A percentile compares a stretch with the other conserved stretches of the same genome.
Conservation (phyloP, 345 rosid species). For the Populus deltoides region DNA sequence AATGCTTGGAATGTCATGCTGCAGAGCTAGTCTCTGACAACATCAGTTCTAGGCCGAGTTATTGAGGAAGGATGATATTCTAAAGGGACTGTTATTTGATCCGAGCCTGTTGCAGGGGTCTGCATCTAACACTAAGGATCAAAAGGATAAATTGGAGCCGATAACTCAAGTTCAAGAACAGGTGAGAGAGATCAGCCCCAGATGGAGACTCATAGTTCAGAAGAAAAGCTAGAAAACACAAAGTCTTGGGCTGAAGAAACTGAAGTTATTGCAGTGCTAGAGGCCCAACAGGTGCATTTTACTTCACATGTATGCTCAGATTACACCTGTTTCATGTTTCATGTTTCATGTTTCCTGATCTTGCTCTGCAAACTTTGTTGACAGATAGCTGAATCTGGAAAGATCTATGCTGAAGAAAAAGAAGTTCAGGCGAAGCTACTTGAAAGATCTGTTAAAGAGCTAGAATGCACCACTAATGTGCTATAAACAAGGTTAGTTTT, state of each 20-base stretch:
- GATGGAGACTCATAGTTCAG: slow-evolving; percentile 51
- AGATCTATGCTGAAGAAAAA: slow-evolving; percentile 64
- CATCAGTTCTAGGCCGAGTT: slow-evolving; percentile 54
- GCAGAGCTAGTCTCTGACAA: slow-evolving; percentile 56
- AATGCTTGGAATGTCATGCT: slow-evolving; percentile 45
- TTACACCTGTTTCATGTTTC: neutral
- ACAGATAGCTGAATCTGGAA: slow-evolving; percentile 77
- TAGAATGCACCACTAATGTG: slow-evolving; percentile 70
- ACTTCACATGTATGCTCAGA: slow-evolving; percentile 2
- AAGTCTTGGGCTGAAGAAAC: slow-evolving; percentile 50
- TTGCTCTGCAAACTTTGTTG: neutral
- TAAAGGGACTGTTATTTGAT: slow-evolving; percentile 80
- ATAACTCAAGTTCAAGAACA: slow-evolving; percentile 47
- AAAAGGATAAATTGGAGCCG: slow-evolving; percentile 62
- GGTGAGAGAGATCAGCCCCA: slow-evolving; percentile 64
- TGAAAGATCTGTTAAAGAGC: slow-evolving; percentile 91
- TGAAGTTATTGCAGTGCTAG: slow-evolving; percentile 56
- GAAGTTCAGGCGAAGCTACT: slow-evolving; percentile 82
- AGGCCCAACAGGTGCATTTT: slow-evolving; percentile 65
- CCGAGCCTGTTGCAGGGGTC: slow-evolving; percentile 86
- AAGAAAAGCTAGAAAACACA: slow-evolving; percentile 52
- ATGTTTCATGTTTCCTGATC: neutral
- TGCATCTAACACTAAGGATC: slow-evolving; percentile 71
- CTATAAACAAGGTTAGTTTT: slow-evolving; percentile 74
- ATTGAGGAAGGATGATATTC: slow-evolving; percentile 74